Conservation (phyloP, 768 basidiomycete species). For the Boletus reticulatus region DNA sequence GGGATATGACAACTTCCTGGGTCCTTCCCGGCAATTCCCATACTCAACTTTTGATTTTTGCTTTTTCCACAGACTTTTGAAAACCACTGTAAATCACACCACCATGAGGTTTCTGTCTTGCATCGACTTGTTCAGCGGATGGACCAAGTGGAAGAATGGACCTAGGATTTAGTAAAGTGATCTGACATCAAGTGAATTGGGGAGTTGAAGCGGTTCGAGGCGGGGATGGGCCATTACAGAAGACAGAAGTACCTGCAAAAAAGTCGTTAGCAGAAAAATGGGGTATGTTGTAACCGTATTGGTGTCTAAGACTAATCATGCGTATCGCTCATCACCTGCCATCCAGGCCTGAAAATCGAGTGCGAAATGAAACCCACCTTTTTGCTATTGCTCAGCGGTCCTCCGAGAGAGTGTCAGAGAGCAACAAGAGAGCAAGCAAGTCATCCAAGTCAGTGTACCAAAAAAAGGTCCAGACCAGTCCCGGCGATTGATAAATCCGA, state of each 20-base stretch:
- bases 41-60: too few relatives aligned
- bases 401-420: not conserved
- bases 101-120: not conserved
- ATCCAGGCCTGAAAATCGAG: not conserved
- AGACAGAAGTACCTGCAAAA: slow-evolving; percentile 4
- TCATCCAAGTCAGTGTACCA: too few relatives aligned
- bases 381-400: not conserved
- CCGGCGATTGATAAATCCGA: too few relatives aligned
- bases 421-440: too few relatives aligned
- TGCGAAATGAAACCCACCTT: slow-evolving; percentile 10
- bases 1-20: too few relatives aligned
- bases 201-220: too few relatives aligned
- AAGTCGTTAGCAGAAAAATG: slow-evolving; percentile 18
- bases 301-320: slow-evolving; percentile 95
- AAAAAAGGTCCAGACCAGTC: too few relatives aligned
- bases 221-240: not conserved
- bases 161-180: not conserved
- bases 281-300: slow-evolving; percentile 60
- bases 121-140: not conserved
- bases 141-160: slow-evolving; percentile 1
- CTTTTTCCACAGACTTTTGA: too few relatives aligned
- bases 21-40: too few relatives aligned
- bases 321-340: slow-evolving; percentile 55
- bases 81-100: slow-evolving; percentile 17
- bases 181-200: slow-evolving; percentile 1